Conservation (phyloP, 306 rosid species). For the Medicago ruthenica region DNA sequence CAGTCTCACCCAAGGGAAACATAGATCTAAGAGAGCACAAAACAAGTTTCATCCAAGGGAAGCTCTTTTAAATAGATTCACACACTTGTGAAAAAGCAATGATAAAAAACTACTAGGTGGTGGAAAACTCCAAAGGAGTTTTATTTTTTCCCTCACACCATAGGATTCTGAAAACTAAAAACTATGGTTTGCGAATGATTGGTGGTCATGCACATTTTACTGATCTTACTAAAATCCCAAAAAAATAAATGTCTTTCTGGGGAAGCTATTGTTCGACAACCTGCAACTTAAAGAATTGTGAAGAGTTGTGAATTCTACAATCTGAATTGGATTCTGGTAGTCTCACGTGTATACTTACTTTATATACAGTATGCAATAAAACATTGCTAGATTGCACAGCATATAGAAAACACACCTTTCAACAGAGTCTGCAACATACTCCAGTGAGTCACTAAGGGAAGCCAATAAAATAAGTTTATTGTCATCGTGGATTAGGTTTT, state of each 20-base stretch:
- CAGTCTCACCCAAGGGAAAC: conserved; percentile 11
- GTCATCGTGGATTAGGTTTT: conserved; percentile 94
- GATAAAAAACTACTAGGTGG: background rate
- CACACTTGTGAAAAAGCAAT: background rate
- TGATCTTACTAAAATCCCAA: background rate
- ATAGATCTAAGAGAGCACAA: conserved; percentile 7
- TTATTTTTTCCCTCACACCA: background rate
- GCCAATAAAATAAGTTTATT: conserved; percentile 94
- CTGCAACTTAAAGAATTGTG: background rate
- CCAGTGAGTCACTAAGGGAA: conserved; percentile 97
- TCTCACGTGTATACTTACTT: conserved; percentile 30
- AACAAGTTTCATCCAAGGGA: background rate
- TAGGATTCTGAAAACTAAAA: background rate
- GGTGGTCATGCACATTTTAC: background rate
- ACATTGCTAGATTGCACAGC: conserved; percentile 31
- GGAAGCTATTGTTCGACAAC: background rate
- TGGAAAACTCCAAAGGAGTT: background rate
- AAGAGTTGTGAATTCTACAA: background rate
- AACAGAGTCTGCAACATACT: conserved; percentile 93
- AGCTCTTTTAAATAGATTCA: background rate
- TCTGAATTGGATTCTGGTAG: background rate
- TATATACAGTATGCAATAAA: conserved; percentile 24
- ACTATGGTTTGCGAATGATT: background rate
- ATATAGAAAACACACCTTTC: conserved; percentile 73
- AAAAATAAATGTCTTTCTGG: background rate